Percentiles rank a stretch among this genome's conserved stretches.
phyloP scores from a whole-genome alignment of 2,329 filamentous ascomycete genomes.

The Passalora sequoiae region DNA sequence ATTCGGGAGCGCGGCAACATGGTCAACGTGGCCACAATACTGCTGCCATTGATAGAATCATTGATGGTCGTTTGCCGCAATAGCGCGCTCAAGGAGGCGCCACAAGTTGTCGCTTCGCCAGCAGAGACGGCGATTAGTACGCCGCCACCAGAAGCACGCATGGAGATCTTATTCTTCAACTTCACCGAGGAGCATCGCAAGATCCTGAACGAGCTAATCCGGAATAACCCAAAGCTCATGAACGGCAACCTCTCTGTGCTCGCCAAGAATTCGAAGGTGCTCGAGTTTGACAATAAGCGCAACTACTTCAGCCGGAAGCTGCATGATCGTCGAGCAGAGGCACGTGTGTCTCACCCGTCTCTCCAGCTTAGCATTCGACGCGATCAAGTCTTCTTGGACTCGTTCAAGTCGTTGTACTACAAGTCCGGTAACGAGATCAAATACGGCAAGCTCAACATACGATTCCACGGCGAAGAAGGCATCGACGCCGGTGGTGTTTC shows the following conservation, averaged over 20 bases:
- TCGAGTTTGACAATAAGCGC: conserved; percentile 99
- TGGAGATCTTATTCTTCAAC: conserved; percentile 89
- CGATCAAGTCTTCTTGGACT: conserved; percentile 95
- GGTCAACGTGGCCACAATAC: conserved; percentile 93
- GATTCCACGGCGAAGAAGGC: conserved; percentile 95
- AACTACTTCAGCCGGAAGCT: conserved; percentile 97
- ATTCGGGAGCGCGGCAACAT: conserved; percentile 92
- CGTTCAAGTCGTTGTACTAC: conserved; percentile 97
- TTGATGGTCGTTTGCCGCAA: conserved; percentile 99
- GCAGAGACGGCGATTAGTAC: conserved; percentile 55
- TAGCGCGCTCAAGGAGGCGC: conserved; percentile 69
- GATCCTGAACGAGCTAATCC: conserved; percentile 94
- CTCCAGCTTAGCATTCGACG: conserved; percentile 86
- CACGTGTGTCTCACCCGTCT: conserved; percentile 66
- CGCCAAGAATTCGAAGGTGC: conserved; percentile 96
- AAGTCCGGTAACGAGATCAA: conserved; percentile 97
- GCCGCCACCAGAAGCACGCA: conserved; percentile 70
- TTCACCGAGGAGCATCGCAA: conserved; percentile 98
- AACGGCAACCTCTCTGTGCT: conserved; percentile 93
- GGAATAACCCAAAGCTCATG: conserved; percentile 97
- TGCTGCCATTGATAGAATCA: conserved; percentile 89
- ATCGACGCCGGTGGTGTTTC: conserved; percentile 97
- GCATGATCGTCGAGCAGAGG: conserved; percentile 67
- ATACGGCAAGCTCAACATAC: conserved; percentile 95
- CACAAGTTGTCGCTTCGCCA: conserved; percentile 45